Percentiles rank a stretch among this genome's conserved stretches.
Conservation (phyloP, 441 rosid species). For the Capsella rubella region DNA sequence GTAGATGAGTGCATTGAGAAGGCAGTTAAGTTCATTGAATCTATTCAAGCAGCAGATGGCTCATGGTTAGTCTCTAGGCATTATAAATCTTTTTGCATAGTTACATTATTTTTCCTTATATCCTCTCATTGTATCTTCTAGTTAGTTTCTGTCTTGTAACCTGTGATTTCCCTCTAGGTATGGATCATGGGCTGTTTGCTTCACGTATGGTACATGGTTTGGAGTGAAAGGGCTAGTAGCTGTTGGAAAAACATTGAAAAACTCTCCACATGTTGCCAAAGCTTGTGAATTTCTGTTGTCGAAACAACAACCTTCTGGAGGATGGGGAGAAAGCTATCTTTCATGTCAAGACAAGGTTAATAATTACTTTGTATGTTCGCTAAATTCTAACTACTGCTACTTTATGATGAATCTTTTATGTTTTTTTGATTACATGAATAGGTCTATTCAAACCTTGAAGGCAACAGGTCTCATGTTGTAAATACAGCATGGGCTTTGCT, state of each 20-base stretch:
- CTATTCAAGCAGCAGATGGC: slow-evolving; percentile 67
- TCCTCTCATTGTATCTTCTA: slow-evolving; percentile 13
- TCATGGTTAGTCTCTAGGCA: slow-evolving; percentile 62
- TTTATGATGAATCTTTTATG: background rate
- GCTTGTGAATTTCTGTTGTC: slow-evolving; percentile 86
- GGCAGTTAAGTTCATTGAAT: slow-evolving; percentile 60
- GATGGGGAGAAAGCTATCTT: slow-evolving; percentile 99
- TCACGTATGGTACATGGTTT: slow-evolving; percentile 90
- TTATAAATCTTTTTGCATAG: slow-evolving; percentile 3
- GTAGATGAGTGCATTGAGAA: slow-evolving; percentile 63
- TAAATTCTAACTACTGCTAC: slow-evolving; percentile 14
- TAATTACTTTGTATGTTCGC: slow-evolving; percentile 1
- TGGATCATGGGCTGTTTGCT: slow-evolving; percentile 98
- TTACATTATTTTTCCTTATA: background rate
- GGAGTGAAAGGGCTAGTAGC: slow-evolving; percentile 85
- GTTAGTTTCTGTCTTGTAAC: slow-evolving; percentile 7
- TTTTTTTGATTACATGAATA: slow-evolving; percentile 18
- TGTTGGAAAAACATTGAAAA: slow-evolving; percentile 67
- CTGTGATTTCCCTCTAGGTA: slow-evolving; percentile 58
- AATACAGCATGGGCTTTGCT: slow-evolving; percentile 92
- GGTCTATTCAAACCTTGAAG: slow-evolving; percentile 72
- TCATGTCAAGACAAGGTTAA: slow-evolving; percentile 86
- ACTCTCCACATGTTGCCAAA: slow-evolving; percentile 66
- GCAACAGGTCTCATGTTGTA: slow-evolving; percentile 66
- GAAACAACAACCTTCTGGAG: slow-evolving; percentile 80